Evolutionary conservation across 495 filamentous ascomycete species (phyloP).

Genomic region (Podospora tetraspora): DNA sequence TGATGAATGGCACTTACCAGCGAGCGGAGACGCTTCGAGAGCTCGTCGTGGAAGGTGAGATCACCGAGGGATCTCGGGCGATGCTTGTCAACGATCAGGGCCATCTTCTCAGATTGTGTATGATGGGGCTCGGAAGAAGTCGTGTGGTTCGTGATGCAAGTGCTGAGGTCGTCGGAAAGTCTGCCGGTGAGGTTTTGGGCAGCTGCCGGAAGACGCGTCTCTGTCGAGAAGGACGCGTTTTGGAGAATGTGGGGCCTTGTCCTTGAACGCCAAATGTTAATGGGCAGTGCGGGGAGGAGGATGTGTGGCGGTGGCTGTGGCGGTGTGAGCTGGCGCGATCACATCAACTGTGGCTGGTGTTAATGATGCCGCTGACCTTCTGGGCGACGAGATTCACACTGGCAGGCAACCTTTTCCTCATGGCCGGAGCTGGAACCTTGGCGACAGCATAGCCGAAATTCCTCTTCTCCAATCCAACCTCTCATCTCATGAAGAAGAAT

Average conservation of each 20-base stretch:
- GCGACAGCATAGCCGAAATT: too few relatives aligned
- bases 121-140: neutral
- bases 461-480: too few relatives aligned
- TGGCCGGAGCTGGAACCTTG: too few relatives aligned
- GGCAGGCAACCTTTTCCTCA: constrained; percentile 17
- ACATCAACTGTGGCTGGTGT: neutral
- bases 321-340: neutral
- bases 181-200: neutral
- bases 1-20: constrained; percentile 66
- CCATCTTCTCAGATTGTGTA: constrained; percentile 32
- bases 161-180: neutral
- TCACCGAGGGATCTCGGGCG: constrained; percentile 83
- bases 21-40: constrained; percentile 81
- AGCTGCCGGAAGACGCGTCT: neutral
- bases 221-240: neutral
- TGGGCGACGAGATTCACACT: too few relatives aligned
- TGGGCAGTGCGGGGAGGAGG: neutral
- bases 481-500: too few relatives aligned
- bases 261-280: neutral
- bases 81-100: constrained; percentile 89
- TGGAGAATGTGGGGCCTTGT: neutral
- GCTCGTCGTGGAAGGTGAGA: constrained; percentile 80
- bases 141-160: neutral
- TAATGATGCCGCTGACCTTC: neutral
- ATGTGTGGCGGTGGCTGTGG: neutral